These are phyloP conservation scores for Fusarium poae DNA, from an alignment of 2,329 filamentous ascomycete species.

Conservation along the genomic window DNA sequence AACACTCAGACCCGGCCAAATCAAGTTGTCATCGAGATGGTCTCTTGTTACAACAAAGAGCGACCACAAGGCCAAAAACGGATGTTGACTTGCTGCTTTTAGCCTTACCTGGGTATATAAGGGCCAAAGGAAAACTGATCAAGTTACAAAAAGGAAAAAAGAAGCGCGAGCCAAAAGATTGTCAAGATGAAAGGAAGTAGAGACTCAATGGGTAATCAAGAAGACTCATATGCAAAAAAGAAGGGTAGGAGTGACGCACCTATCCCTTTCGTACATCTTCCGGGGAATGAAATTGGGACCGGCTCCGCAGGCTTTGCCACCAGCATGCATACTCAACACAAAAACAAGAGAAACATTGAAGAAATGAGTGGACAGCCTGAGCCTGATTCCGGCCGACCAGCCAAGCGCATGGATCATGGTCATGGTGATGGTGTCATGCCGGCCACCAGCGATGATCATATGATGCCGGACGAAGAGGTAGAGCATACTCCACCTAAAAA, in stretches of 20 bases:
- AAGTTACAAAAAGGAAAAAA: background rate
- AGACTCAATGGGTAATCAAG: background rate
- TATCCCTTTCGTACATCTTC: slow-evolving; percentile 3
- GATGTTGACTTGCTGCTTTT: background rate
- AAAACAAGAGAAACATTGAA: background rate
- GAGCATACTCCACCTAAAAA: background rate
- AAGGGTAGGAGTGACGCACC: background rate
- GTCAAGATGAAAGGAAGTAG: slow-evolving; percentile 6
- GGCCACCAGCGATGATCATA: background rate
- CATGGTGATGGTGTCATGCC: background rate
- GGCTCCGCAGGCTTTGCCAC: background rate
- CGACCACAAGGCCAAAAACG: background rate
- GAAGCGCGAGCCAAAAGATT: background rate
- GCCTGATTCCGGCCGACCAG: background rate
- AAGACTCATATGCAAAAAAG: background rate
- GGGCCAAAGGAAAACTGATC: background rate
- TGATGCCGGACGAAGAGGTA: background rate
- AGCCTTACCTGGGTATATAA: slow-evolving; percentile 1
- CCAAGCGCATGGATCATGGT: background rate
- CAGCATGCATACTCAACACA: background rate
- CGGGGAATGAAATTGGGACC: background rate
- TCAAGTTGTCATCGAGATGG: background rate
- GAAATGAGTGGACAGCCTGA: background rate
- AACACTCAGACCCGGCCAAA: slow-evolving; percentile 2
- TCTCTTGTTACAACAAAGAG: background rate